A percentile compares a stretch with the other conserved stretches of the same genome.
These are phyloP conservation scores for Straminergon stramineum DNA, from an alignment of 225 moss, liverwort and hornwort genomes.

Conservation along the genomic window DNA sequence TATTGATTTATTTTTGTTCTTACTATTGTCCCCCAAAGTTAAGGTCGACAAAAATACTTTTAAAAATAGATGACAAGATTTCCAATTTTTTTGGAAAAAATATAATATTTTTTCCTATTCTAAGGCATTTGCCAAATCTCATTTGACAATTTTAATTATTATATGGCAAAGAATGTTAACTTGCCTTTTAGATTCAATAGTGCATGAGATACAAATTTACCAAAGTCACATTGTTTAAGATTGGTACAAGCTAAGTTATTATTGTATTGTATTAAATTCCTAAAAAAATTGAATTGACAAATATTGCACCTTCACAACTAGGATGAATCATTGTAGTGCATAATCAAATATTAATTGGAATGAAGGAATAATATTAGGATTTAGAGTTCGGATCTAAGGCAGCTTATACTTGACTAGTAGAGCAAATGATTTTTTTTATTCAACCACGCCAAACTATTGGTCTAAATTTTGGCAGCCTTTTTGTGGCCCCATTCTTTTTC, in stretches of 20 bases:
- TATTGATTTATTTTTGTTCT: neutral
- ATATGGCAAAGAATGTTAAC: neutral
- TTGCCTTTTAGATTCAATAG: accelerated
- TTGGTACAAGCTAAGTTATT: neutral
- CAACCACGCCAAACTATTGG: no score
- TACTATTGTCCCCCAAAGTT: neutral
- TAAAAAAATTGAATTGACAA: neutral
- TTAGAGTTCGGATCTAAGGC: no score
- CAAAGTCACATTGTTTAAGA: neutral
- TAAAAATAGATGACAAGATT: neutral
- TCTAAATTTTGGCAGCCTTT: no score
- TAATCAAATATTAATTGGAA: neutral
- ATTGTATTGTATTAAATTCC: neutral
- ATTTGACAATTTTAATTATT: neutral
- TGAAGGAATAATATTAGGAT: no score
- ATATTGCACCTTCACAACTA: neutral
- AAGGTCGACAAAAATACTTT: neutral
- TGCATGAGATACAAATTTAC: neutral
- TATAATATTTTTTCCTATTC: neutral
- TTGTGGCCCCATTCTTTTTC: no score
- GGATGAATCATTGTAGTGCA: neutral
- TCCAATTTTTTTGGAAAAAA: neutral
- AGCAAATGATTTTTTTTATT: no score
- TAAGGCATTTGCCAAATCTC: neutral
- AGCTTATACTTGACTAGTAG: no score